Base-by-base conservation (phyloP, 768 basidiomycete genomes). In the Russula emetica region DNA sequence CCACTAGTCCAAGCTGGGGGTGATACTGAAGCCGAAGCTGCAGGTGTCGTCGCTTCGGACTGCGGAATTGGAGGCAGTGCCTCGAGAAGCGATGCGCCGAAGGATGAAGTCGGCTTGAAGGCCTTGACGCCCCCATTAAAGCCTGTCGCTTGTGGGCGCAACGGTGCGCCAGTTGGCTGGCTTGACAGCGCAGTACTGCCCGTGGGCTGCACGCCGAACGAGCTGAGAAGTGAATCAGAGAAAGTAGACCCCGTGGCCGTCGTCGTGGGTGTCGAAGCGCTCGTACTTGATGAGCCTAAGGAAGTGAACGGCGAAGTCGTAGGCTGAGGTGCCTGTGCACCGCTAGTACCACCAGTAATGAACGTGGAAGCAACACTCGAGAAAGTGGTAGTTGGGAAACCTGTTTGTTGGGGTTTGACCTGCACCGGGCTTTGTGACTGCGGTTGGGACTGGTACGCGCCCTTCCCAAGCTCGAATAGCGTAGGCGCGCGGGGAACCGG, bases 401-500 rank as follows among this genome's bases (percentile, higher is more conserved):
- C 49, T 66, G 71, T 69, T 67, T 26, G 55, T 49, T 44, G 62
- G 56, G 64, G 61, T 50, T 69, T 50, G 75, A 62, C 49, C 55
- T 49, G 64, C 18, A 30, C 50, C 6, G 38, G 56, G 6, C 22
- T 57, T n/a, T 66, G 55, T 47, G 61, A 32, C 22, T 38, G 61
- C 24, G 16, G 44, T 42, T 60, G 59, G 10, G 49, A 40, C 36
- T 60, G 63, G 13, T 24, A 77, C 11, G 10, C 10, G 38, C 38
- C 38, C 4, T 16, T 38, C 38, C 2, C 38, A 16, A 98, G 75
- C 71, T 97, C 90, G 75, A 90, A 83, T 70, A 98, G 77, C 2
- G 91, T 93, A 11, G 89, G 92, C 32, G 80, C 82, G 72, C 86
- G 89, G 1, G 91, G 89, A 30, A 90, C 78, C 18, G 89, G 85